Percentiles rank a stretch among this genome's conserved stretches.
Conservation (phyloP, 225 moss, liverwort and hornwort genomes). For the Antitrichia curtipendula region DNA sequence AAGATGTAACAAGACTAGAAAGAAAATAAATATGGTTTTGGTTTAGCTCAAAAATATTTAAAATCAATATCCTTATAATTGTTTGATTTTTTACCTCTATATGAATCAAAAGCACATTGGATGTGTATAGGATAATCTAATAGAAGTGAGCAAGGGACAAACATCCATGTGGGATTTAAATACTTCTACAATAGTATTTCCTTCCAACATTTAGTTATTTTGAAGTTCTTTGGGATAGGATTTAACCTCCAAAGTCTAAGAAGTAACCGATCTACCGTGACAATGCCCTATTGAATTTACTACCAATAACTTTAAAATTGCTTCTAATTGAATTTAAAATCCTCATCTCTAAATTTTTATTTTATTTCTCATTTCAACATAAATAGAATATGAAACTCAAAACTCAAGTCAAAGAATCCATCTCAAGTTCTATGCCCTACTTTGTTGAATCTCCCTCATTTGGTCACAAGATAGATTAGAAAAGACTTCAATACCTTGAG, state of each 20-base stretch:
- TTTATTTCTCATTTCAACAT: fast-evolving
- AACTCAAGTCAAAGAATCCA: too few species aligned
- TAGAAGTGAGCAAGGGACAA: neutral
- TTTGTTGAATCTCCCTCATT: neutral
- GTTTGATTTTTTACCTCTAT: too few species aligned
- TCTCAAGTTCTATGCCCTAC: fast-evolving
- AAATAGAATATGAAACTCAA: neutral
- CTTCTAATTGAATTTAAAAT: neutral
- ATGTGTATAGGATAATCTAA: too few species aligned
- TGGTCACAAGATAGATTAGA: neutral
- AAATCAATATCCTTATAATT: neutral
- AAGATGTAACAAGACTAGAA: neutral
- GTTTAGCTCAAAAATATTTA: neutral
- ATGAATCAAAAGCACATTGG: too few species aligned
- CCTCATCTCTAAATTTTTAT: neutral
- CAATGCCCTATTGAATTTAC: neutral
- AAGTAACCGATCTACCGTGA: neutral
- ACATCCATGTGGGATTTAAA: neutral
- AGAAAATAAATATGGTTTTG: neutral
- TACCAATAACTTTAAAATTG: neutral
- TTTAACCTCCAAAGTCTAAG: neutral
- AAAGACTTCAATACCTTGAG: neutral
- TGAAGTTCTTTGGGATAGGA: neutral
- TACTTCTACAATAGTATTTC: neutral
- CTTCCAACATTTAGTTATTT: neutral